These are phyloP conservation scores for Curvularia sp. DNA, from an alignment of 2,329 filamentous ascomycete genomes.

Conservation along the genomic window DNA sequence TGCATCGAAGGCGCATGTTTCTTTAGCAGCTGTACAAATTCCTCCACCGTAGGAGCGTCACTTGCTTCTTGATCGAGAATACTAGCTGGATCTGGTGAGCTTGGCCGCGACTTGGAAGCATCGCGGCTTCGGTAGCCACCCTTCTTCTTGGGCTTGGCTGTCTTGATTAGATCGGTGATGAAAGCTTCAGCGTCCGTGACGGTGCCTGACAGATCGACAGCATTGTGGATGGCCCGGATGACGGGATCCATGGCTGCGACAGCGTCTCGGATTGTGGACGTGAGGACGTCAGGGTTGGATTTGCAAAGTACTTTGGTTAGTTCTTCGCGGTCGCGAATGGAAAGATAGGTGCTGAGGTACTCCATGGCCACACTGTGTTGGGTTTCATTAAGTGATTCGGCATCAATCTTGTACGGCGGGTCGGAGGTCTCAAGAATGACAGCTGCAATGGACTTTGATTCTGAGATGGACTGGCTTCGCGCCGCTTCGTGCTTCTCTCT, in stretches of 20 bases:
- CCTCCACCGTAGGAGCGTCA: slow-evolving; percentile 67
- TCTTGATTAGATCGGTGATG: slow-evolving; percentile 73
- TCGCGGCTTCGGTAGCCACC: slow-evolving; percentile 34
- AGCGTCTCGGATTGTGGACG: slow-evolving; percentile 68
- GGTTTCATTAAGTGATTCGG: slow-evolving; percentile 60
- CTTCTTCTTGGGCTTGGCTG: slow-evolving; percentile 51
- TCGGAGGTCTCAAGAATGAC: slow-evolving; percentile 66
- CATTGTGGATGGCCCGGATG: slow-evolving; percentile 74
- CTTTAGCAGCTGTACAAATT: slow-evolving; percentile 72
- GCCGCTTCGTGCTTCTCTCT: slow-evolving; percentile 65
- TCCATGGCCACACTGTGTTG: slow-evolving; percentile 72
- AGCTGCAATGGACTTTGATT: slow-evolving; percentile 68
- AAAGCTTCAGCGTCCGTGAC: slow-evolving; percentile 72
- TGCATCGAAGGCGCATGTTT: slow-evolving; percentile 70
- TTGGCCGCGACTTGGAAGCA: slow-evolving; percentile 30
- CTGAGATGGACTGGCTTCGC: slow-evolving; percentile 63
- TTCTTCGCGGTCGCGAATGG: slow-evolving; percentile 75
- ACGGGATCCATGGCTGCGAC: slow-evolving; percentile 76
- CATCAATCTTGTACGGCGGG: slow-evolving; percentile 51
- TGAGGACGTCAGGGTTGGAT: slow-evolving; percentile 75
- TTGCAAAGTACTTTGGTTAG: slow-evolving; percentile 72
- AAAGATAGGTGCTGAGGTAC: slow-evolving; percentile 74
- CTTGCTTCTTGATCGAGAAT: slow-evolving; percentile 30
- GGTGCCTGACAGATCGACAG: slow-evolving; percentile 73
- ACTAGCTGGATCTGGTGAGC: slow-evolving; percentile 36